Base-by-base conservation (phyloP, 2,329 filamentous ascomycete genomes). In the Sporothrix pseudoabietina region DNA sequence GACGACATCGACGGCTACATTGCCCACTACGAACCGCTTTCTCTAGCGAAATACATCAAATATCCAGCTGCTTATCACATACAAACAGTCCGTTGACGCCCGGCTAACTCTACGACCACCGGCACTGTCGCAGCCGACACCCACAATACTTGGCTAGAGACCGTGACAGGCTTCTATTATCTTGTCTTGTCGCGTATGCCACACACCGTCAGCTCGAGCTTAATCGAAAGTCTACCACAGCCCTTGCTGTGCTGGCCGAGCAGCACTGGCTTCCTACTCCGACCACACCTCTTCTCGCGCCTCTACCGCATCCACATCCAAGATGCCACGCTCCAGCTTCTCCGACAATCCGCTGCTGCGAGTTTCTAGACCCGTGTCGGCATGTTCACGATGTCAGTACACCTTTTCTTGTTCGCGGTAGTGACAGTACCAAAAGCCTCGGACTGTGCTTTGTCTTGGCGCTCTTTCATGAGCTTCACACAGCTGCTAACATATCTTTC, bases 311-410 rank as follows among this genome's bases (percentile, higher is more conserved):
- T n/a, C 44, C 16, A 16, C 14, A 26, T n/a, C 14, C 44, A 76
- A 41, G 61, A 83, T 83, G 82, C 80, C 81, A 73, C 80, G 82
- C 71, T 82, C 81, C 69, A 82, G 82, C 76, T 81, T 83, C 75
- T 83, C 82, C 9, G 82, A 83, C 44, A 83, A 89, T 47, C 90
- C 90, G 26, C 82, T 91, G 71, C 83, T 93, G 77, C 88, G 90
- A 78, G 92, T 95, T 76, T 94, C 91, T 79, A 87, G 92, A 75
- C 92, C 92, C 5, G 92, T 94, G 69, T 92, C 92, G 72, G 92
- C 92, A 32, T 95, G 92, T 80, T 92, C 92, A 74, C 87, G 92
- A 85, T 95, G 92, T 86, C 76, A 82, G 84, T 81, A 30, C 26
- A 16, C 22, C 5, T n/a, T 14, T 22, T 16, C 52, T 3, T 8